A percentile compares a stretch with the other conserved stretches of the same genome.
Evolutionary conservation across 768 basidiomycete species (phyloP).

Genomic region (Hygrophorus pudorinus): DNA sequence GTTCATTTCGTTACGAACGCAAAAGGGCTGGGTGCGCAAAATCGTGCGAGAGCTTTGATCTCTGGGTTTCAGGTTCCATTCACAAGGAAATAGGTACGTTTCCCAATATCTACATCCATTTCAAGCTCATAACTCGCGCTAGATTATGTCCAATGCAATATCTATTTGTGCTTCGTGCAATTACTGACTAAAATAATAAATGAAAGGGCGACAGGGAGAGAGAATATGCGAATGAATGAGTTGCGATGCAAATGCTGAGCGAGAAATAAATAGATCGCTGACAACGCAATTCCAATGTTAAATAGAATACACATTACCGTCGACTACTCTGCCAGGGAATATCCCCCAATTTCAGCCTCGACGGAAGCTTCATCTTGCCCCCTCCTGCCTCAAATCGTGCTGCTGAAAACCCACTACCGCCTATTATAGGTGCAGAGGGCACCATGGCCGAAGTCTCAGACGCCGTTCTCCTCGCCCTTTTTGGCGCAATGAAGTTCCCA

Average conservation of each 20-base stretch:
- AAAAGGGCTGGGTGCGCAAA: slow-evolving; percentile 81
- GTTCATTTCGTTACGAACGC: slow-evolving; percentile 91
- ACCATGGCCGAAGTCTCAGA: slow-evolving; percentile 49
- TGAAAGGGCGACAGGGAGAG: background rate
- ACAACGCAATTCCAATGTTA: slow-evolving; percentile 7
- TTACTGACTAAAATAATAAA: background rate
- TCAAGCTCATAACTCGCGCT: background rate
- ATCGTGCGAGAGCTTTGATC: slow-evolving; percentile 74
- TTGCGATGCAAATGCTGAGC: slow-evolving; percentile 11
- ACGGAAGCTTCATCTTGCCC: slow-evolving; percentile 26
- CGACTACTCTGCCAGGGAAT: slow-evolving; percentile 43
- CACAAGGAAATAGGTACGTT: slow-evolving; percentile 27
- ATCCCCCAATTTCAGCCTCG: slow-evolving; percentile 50
- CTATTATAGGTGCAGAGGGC: slow-evolving; percentile 8
- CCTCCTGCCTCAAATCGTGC: slow-evolving; percentile 10
- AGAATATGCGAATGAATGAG: slow-evolving; percentile 19
- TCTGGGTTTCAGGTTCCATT: slow-evolving; percentile 94
- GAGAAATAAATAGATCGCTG: slow-evolving; percentile 7
- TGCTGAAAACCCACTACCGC: background rate
- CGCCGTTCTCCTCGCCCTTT: slow-evolving; percentile 55
- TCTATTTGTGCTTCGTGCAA: background rate
- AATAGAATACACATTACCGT: slow-evolving; percentile 7
- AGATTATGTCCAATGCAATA: background rate
- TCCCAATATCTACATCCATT: slow-evolving; percentile 8
- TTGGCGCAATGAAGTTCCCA: slow-evolving; percentile 40